Conservation (phyloP, 192 early-diverging fungal species). For the Podila clonocystis region DNA sequence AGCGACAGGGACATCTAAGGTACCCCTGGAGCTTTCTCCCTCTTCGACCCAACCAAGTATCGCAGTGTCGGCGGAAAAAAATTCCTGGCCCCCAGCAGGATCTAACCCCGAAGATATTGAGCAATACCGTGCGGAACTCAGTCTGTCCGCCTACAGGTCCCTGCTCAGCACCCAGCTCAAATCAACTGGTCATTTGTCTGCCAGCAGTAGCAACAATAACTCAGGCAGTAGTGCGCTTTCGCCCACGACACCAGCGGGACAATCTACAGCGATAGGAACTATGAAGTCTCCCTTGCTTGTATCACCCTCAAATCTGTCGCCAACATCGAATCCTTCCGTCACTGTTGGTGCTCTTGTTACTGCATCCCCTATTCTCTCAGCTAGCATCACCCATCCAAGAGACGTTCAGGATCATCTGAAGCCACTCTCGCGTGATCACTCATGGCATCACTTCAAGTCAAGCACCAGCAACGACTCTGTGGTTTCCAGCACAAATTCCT, state of each 20-base stretch:
- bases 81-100: slow-evolving; percentile 18
- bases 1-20: slow-evolving; percentile 12
- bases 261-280: not conserved
- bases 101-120: slow-evolving; percentile 46
- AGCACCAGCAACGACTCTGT: slow-evolving; percentile 31
- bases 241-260: not conserved
- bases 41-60: slow-evolving; percentile 39
- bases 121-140: slow-evolving; percentile 43
- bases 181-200: slow-evolving; percentile 4
- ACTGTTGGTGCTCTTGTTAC: not conserved
- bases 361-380: not conserved
- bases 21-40: slow-evolving; percentile 20
- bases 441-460: slow-evolving; percentile 31
- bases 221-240: not conserved
- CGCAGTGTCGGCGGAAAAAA: slow-evolving; percentile 22
- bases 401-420: slow-evolving; percentile 18
- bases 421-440: slow-evolving; percentile 11
- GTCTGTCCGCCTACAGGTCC: slow-evolving; percentile 45
- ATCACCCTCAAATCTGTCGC: slow-evolving; percentile 1
- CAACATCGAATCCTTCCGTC: not conserved
- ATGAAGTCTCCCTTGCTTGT: not conserved
- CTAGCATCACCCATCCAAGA: not conserved
- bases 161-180: slow-evolving; percentile 41
- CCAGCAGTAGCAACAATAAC: not conserved
- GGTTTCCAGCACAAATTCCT: slow-evolving; percentile 23